phyloP scores from a whole-genome alignment of 1,139 yeast species.

The Suhomyces anneliseae region DNA sequence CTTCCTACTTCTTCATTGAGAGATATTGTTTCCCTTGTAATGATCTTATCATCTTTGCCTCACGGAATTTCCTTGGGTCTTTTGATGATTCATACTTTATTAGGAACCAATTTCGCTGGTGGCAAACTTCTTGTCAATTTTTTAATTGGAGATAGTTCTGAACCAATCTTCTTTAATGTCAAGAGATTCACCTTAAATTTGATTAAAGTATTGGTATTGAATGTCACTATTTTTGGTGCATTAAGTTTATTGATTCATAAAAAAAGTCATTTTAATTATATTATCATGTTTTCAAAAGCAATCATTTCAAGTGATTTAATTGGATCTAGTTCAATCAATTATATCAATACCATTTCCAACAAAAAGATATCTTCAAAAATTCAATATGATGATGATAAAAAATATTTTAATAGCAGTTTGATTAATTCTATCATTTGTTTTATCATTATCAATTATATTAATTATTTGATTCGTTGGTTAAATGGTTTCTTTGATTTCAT shows the following conservation, averaged over 20 bases:
- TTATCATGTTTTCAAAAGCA: constrained; percentile 48
- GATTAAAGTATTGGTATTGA: constrained; percentile 21
- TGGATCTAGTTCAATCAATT: constrained; percentile 35
- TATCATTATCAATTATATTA: constrained; percentile 29
- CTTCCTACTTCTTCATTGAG: constrained; percentile 37
- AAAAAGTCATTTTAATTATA: constrained; percentile 34
- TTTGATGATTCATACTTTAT: constrained; percentile 38
- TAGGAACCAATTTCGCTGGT: constrained; percentile 44
- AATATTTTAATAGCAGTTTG: constrained; percentile 21
- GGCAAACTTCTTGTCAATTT: constrained; percentile 41
- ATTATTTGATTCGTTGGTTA: constrained; percentile 23
- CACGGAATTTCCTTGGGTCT: constrained; percentile 39
- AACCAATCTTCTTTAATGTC: constrained; percentile 4
- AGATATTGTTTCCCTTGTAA: constrained; percentile 46
- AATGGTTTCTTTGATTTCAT: constrained; percentile 13
- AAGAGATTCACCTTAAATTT: constrained; percentile 4
- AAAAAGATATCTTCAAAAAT: constrained; percentile 13
- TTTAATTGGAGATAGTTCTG: constrained; percentile 16
- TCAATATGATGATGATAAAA: constrained; percentile 19
- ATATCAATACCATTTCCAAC: constrained; percentile 19
- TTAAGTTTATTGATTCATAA: constrained; percentile 34
- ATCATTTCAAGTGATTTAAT: constrained; percentile 51
- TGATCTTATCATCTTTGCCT: constrained; percentile 43
- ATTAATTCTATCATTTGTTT: constrained; percentile 32
- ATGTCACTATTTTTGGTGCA: constrained; percentile 30